These are phyloP conservation scores for Vigna unguiculata DNA, from an alignment of 306 rosid genomes.

Conservation along the genomic window DNA sequence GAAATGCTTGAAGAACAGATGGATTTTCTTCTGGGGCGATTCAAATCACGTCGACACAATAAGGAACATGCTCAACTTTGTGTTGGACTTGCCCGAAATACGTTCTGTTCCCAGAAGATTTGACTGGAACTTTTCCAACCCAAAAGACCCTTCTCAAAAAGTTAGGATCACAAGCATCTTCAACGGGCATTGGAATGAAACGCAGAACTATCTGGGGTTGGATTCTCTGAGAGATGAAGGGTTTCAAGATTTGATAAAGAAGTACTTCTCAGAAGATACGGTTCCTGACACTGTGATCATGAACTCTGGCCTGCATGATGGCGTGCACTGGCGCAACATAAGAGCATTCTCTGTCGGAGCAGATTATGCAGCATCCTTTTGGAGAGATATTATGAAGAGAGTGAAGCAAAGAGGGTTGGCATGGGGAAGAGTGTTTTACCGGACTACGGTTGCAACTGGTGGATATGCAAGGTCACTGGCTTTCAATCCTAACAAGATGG, in stretches of 20 bases:
- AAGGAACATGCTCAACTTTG: conserved; percentile 80
- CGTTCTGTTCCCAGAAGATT: conserved; percentile 81
- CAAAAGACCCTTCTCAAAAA: conserved; percentile 68
- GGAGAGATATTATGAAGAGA: conserved; percentile 72
- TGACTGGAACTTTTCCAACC: conserved; percentile 85
- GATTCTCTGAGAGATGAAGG: conserved; percentile 81
- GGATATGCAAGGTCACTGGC: conserved; percentile 87
- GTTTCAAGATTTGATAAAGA: conserved; percentile 64
- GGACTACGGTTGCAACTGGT: conserved; percentile 87
- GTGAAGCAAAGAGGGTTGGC: conserved; percentile 70
- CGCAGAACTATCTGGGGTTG: conserved; percentile 82
- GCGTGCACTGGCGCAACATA: conserved; percentile 72
- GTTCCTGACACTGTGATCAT: conserved; percentile 84
- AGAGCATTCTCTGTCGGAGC: conserved; percentile 81
- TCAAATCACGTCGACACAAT: conserved; percentile 96
- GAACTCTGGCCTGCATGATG: conserved; percentile 96
- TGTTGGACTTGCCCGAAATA: conserved; percentile 76
- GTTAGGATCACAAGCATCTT: conserved; percentile 92
- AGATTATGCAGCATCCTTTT: conserved; percentile 74
- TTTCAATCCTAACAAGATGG: conserved; percentile 94
- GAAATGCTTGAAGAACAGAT: conserved; percentile 79
- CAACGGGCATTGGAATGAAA: conserved; percentile 98
- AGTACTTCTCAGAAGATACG: conserved; percentile 71
- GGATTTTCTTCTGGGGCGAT: conserved; percentile 99
- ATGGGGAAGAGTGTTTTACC: conserved; percentile 73